A percentile compares a stretch with the other conserved stretches of the same genome.
Conservation (phyloP, 169 alveolate genomes). For the Plasmodium cynomolgi region DNA sequence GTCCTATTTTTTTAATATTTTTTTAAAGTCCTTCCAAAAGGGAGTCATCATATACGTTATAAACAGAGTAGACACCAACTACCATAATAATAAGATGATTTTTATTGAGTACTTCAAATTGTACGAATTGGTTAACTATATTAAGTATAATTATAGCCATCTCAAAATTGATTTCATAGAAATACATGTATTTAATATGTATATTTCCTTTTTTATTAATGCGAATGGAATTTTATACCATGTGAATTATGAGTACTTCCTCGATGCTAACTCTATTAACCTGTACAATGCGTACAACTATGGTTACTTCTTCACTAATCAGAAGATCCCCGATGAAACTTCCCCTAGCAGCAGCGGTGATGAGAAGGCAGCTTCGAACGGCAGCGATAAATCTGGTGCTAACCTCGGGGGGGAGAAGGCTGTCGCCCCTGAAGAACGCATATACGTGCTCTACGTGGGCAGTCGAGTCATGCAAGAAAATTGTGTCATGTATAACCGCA, state of each 20-base stretch:
- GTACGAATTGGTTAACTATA: constrained; percentile 14
- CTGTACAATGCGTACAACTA: constrained; percentile 52
- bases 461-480: constrained; percentile 18
- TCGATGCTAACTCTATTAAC: not conserved
- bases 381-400: not conserved
- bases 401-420: not conserved
- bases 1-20: constrained; percentile 51
- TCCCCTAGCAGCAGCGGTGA: not conserved
- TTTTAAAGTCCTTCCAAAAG: constrained; percentile 28
- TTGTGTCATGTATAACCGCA: constrained; percentile 23
- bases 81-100: constrained; percentile 46
- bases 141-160: constrained; percentile 27
- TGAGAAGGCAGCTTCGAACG: not conserved
- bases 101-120: constrained; percentile 22
- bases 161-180: constrained; percentile 31
- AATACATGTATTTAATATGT: constrained; percentile 50
- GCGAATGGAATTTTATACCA: constrained; percentile 44
- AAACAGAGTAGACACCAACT: constrained; percentile 28
- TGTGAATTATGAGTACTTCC: constrained; percentile 25
- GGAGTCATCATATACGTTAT: constrained; percentile 40
- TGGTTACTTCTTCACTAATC: constrained; percentile 68
- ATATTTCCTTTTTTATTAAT: constrained; percentile 45
- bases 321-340: not conserved
- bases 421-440: not conserved
- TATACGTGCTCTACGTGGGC: constrained; percentile 46